Evolutionary conservation across 352 stramenopile genomes (phyloP), one percentile per base, ranked within the genome.

Genomic region (Phytopythium oedochilum): DNA sequence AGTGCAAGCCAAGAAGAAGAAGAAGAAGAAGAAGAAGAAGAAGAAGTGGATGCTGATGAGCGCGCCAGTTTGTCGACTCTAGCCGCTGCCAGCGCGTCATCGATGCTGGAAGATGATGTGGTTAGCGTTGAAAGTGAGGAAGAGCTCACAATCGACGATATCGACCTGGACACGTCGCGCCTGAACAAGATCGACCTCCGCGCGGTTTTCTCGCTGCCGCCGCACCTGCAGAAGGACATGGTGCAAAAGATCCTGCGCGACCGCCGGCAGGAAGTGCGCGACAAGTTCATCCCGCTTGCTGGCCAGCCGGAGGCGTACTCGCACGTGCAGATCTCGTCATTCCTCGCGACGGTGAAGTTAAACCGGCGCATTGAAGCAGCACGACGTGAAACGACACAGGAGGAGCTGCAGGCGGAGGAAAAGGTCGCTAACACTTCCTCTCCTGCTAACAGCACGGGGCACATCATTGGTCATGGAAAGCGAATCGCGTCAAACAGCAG

Each of bases 231-330:
- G 35, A 97, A 98, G 50, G 86, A 98, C 51, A 91, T 97, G 71
- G 89, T 99, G 42, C 71, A 82, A 12, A 72, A 78, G n/a, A 96
- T 97, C 59, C 72, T 86, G 51, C 72, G 86, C 26, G 86, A 98
- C 47, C 77, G 94, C 10, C 66, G 88, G 66, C 73, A 93, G 77
- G 75, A 97, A 73, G 73, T 87, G n/a, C 86, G 97, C 10, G 78
- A 96, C 44, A 88, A 98, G 68, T 99, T 98, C 55, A 98, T 99
- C 55, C 85, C 90, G 5, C 87, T 98, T 0, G 97, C 97, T 2
- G 92, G 87, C 1, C 88, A 99, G 53, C 94, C 96, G 0, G 80
- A 96, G 25, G 83, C 88, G 32, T 99, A 99, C 75, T 99, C 95
- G 20, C 71, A 84, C n/a, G 93, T 86, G 18, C 97, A 99, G 60